phyloP scores from a whole-genome alignment of 768 basidiomycete genomes.

The Mrakia blollopis region DNA sequence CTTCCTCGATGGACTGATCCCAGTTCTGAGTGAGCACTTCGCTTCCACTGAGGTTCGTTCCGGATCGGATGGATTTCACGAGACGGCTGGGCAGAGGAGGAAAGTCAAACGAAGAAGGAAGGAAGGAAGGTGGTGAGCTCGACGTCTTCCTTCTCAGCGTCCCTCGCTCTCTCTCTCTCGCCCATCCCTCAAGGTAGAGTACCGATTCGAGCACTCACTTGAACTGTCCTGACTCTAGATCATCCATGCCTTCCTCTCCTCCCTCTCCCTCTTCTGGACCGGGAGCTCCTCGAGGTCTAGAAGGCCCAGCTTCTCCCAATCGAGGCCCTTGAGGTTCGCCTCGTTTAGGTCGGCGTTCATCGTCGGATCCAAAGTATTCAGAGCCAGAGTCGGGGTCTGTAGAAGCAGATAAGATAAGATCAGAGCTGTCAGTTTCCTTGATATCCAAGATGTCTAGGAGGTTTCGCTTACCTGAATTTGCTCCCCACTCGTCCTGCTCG shows the following conservation, averaged over 20 bases:
- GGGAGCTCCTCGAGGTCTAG: neutral
- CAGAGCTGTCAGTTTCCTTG: neutral
- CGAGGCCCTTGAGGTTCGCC: neutral
- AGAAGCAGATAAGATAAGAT: neutral
- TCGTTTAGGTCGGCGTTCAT: neutral
- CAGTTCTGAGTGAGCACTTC: slow-evolving; percentile 55
- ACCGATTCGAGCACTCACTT: neutral
- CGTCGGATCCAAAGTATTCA: slow-evolving; percentile 16
- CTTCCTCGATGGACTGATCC: slow-evolving; percentile 51
- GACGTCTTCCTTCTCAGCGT: neutral
- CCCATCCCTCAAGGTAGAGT: neutral
- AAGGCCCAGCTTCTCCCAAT: slow-evolving; percentile 10
- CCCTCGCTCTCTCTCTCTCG: neutral
- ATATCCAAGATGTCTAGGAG: neutral
- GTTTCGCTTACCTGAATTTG: neutral
- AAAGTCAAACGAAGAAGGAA: too few relatives aligned
- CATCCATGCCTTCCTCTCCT: slow-evolving; percentile 1
- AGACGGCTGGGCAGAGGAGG: slow-evolving; percentile 68
- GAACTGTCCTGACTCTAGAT: slow-evolving; percentile 10
- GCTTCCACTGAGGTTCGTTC: slow-evolving; percentile 48
- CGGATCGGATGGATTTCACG: slow-evolving; percentile 59
- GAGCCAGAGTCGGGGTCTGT: slow-evolving; percentile 15
- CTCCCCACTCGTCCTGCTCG: neutral
- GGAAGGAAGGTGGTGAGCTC: neutral
- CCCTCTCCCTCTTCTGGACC: neutral